Evolutionary conservation across 2,329 filamentous ascomycete species (phyloP).

Genomic region (Akanthomyces dipterigenus): DNA sequence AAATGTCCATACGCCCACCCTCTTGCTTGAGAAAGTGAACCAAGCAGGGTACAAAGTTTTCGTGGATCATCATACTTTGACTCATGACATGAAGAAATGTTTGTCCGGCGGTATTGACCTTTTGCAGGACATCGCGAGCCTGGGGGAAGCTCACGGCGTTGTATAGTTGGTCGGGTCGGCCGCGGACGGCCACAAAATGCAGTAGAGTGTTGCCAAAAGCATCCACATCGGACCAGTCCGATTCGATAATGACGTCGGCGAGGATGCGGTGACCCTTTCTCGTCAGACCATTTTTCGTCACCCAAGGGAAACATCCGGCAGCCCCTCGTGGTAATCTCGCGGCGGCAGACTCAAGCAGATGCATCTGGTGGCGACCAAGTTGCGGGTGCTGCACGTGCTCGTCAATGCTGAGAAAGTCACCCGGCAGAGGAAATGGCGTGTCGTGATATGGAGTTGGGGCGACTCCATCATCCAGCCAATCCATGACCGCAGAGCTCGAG

Average conservation of each 20-base stretch:
- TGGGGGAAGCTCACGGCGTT: slow-evolving; percentile 18
- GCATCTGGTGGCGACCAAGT: slow-evolving; percentile 19
- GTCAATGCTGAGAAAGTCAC: slow-evolving; percentile 40
- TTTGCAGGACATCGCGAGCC: slow-evolving; percentile 2
- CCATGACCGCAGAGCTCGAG: slow-evolving; percentile 11
- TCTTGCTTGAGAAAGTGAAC: slow-evolving; percentile 15
- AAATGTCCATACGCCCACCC: slow-evolving; percentile 24
- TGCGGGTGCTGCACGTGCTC: slow-evolving; percentile 16
- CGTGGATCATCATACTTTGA: slow-evolving; percentile 25
- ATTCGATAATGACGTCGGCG: not conserved
- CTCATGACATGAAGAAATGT: slow-evolving; percentile 42
- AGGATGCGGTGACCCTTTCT: slow-evolving; percentile 15
- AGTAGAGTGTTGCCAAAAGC: slow-evolving; percentile 41
- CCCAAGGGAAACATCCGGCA: slow-evolving; percentile 19
- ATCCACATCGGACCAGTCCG: slow-evolving; percentile 25
- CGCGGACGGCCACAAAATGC: slow-evolving; percentile 38
- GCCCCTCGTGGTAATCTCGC: slow-evolving; percentile 19
- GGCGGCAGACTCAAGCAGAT: slow-evolving; percentile 24
- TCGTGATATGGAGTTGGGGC: slow-evolving; percentile 17
- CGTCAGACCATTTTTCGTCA: slow-evolving; percentile 21
- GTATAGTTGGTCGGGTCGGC: slow-evolving; percentile 22
- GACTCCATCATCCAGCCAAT: slow-evolving; percentile 25
- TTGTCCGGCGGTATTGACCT: slow-evolving; percentile 38
- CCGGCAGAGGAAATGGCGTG: slow-evolving; percentile 34
- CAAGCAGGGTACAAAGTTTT: slow-evolving; percentile 24